Percentiles rank a stretch among this genome's conserved stretches.
Conservation (phyloP, 2,329 filamentous ascomycete genomes). For the Talaromyces funiculosus region DNA sequence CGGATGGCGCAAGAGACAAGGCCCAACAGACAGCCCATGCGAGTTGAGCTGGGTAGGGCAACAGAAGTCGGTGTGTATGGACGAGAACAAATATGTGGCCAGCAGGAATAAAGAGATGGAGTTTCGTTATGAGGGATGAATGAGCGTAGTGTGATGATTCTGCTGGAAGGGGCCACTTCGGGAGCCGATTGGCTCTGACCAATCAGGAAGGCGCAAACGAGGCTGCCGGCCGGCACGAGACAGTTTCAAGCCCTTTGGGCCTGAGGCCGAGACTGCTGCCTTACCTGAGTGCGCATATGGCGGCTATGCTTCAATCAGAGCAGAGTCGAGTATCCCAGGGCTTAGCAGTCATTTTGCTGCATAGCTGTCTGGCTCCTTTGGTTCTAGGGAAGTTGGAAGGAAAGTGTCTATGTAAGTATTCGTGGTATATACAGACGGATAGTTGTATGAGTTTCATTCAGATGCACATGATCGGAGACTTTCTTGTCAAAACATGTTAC, state of each 20-base stretch:
- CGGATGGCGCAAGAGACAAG: conserved; percentile 12
- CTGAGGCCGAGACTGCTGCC: neutral
- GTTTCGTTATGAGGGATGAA: neutral
- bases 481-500: too few species aligned
- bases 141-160: conserved; percentile 3
- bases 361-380: too few species aligned
- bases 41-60: neutral
- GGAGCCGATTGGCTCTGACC: neutral
- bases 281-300: neutral
- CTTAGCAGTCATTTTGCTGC: too few species aligned
- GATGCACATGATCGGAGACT: neutral
- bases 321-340: neutral
- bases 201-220: neutral
- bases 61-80: neutral
- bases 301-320: neutral
- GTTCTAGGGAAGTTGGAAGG: too few species aligned
- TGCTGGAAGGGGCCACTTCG: conserved; percentile 2
- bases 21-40: conserved; percentile 4
- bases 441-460: too few species aligned
- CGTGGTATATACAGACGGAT: neutral
- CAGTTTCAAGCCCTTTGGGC: neutral
- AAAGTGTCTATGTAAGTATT: neutral
- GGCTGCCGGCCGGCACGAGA: neutral
- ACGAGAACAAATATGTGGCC: too few species aligned
- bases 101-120: too few species aligned